Base-by-base conservation (phyloP, 2,329 filamentous ascomycete genomes). In the Emergomyces orientalis region DNA sequence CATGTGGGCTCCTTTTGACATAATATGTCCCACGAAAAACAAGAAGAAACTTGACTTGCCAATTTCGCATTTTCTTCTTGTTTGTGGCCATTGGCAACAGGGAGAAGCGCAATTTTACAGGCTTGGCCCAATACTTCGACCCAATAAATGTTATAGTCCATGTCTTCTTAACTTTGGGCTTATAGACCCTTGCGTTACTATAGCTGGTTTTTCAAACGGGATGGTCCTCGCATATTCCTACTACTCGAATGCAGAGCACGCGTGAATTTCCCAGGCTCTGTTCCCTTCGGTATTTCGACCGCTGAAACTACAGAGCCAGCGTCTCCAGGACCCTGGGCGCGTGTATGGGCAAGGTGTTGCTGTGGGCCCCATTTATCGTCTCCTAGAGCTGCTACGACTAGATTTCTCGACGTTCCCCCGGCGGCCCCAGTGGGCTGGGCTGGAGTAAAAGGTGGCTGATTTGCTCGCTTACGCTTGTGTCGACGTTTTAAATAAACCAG, bases 401-500 rank as follows among this genome's bases (percentile, higher is more conserved):
- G 19, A 32, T 32, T 56, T 37, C 32, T 34, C 22, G 49, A 45
- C 2, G 60, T 34, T 45, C 37, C 37, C 11, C 39, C 39, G 22
- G 6, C 13, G 22, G 41, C 5, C 17, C 19, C 39, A 25, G 56
- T 14, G 17, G 56, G 17, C 13, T 32, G n/a, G 56, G 25, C 39
- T 7, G 41, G 17, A n/a, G 17, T 8, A 13, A 59, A 45, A 17
- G 14, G 37, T 14, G 14, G 25, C 17, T 59, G 39, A 19, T 59
- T 47, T 19, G 41, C 25, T 8, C 30, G 71, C 76, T 86, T 88
- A 66, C 85, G 85, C 66, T 90, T 80, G 75, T 92, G 88, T 67
- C 88, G 86, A 63, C 86, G 85, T 67, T 90, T 88, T 77, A 90
- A 85, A 73, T 88, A 83, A 70, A 86, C 84, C 47, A 87, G 88